A percentile compares a stretch with the other conserved stretches of the same genome.
Conservation (phyloP, 495 filamentous ascomycete genomes). For the Neurospora sp. region DNA sequence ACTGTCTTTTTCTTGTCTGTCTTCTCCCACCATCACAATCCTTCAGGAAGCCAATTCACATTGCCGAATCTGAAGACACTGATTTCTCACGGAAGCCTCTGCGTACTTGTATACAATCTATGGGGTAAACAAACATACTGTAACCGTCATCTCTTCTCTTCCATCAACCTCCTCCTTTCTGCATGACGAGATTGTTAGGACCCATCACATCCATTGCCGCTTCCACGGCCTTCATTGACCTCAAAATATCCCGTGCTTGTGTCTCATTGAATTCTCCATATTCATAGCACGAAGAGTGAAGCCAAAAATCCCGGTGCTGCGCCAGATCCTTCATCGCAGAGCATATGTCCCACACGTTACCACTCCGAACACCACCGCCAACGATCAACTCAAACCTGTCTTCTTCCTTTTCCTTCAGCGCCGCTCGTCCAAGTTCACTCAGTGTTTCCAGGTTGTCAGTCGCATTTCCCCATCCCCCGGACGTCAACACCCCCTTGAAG, state of each 20-base stretch:
- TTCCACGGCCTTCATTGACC: not conserved
- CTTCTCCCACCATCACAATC: not conserved
- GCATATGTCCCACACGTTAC: conserved; percentile 14
- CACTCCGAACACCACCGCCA: conserved; percentile 30
- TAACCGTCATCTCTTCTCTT: not conserved
- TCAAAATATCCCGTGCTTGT: not conserved
- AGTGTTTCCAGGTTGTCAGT: conserved; percentile 18
- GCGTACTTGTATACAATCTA: not conserved
- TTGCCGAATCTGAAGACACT: not conserved
- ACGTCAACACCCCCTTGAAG: conserved; percentile 32
- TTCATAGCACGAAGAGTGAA: conserved; percentile 26
- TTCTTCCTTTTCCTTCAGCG: not conserved
- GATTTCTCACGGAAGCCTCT: not conserved
- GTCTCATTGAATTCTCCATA: not conserved
- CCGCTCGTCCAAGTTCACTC: conserved; percentile 13
- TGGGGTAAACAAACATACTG: not conserved
- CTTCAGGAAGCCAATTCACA: not conserved
- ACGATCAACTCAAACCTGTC: conserved; percentile 25
- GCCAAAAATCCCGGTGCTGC: conserved; percentile 10
- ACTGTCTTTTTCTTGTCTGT: not conserved
- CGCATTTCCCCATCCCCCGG: conserved; percentile 27
- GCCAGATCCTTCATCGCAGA: not conserved
- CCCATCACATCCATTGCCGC: not conserved
- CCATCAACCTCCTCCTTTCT: not conserved
- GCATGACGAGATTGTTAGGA: not conserved